These are phyloP conservation scores for Pythium pyrilobum DNA, from an alignment of 352 stramenopile genomes.

Conservation along the genomic window DNA sequence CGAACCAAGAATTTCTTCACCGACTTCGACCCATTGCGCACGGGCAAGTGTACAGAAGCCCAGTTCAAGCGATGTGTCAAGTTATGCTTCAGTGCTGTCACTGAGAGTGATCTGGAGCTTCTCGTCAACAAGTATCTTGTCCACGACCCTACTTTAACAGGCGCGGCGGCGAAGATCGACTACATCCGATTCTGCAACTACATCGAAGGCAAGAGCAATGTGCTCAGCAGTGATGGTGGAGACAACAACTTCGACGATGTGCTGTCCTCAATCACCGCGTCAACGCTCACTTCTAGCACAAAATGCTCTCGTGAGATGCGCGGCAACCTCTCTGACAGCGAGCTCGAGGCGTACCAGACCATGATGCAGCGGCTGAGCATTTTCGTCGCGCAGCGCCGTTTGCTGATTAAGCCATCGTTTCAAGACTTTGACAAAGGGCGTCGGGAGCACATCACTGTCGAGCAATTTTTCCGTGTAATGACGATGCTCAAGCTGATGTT, in stretches of 20 bases:
- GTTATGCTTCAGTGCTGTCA: constrained; percentile 61
- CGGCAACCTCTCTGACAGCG: constrained; percentile 41
- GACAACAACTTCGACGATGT: constrained; percentile 54
- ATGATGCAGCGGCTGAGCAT: constrained; percentile 63
- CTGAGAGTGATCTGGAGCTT: constrained; percentile 50
- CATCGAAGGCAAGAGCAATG: constrained; percentile 42
- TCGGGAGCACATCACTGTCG: constrained; percentile 71
- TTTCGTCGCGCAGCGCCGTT: constrained; percentile 49
- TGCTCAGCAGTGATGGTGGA: constrained; percentile 7
- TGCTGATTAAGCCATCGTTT: constrained; percentile 77
- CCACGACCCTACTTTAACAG: constrained; percentile 11
- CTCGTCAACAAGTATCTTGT: constrained; percentile 58
- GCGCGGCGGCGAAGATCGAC: constrained; percentile 57
- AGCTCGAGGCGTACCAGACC: constrained; percentile 33
- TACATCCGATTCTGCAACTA: constrained; percentile 74
- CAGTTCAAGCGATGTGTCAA: constrained; percentile 81
- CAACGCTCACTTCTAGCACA: constrained; percentile 17
- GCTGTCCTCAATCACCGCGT: constrained; percentile 32
- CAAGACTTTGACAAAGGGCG: constrained; percentile 77
- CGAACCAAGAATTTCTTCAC: constrained; percentile 83
- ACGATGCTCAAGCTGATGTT: constrained; percentile 72
- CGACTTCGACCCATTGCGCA: constrained; percentile 74
- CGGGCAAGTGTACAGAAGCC: constrained; percentile 64
- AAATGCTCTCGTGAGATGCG: constrained; percentile 65
- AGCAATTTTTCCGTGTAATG: constrained; percentile 82